Percentiles rank a stretch among this genome's conserved stretches.
These are phyloP conservation scores for Acarospora socialis DNA, from an alignment of 2,329 filamentous ascomycete genomes.

Conservation along the genomic window DNA sequence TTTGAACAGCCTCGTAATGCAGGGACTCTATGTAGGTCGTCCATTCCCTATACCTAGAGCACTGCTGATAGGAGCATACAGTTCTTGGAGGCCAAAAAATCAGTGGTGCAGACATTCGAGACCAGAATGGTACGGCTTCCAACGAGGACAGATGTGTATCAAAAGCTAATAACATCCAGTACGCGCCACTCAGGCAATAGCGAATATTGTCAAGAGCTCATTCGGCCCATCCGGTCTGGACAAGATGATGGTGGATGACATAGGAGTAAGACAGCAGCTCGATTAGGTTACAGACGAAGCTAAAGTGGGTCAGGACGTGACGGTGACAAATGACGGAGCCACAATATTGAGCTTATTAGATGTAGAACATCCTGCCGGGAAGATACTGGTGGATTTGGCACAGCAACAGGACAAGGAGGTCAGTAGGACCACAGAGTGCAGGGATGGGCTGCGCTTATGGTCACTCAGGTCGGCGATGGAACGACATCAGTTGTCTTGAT, in stretches of 20 bases:
- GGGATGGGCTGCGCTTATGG: too few species aligned
- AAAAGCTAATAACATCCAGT: constrained; percentile 39
- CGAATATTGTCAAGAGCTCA: constrained; percentile 97
- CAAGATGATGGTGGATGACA: constrained; percentile 99
- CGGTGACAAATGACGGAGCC: constrained; percentile 95
- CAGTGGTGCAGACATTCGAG: constrained; percentile 87
- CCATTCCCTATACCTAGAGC: constrained; percentile 5
- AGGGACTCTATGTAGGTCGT: constrained; percentile 65
- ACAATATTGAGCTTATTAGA: constrained; percentile 92
- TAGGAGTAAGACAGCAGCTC: constrained; percentile 51
- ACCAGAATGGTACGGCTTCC: constrained; percentile 65
- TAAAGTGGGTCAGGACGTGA: constrained; percentile 57
- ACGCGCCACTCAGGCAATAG: constrained; percentile 86
- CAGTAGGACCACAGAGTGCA: too few species aligned
- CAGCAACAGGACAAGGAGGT: constrained; percentile 96
- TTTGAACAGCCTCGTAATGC: constrained; percentile 87
- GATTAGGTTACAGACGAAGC: constrained; percentile 14
- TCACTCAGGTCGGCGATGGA: constrained; percentile 74
- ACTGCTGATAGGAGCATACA: constrained; percentile 27
- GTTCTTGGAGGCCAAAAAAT: constrained; percentile 95
- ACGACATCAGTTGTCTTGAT: constrained; percentile 97
- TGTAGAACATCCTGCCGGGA: constrained; percentile 94
- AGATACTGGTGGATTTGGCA: constrained; percentile 93
- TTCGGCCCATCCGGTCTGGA: constrained; percentile 94
- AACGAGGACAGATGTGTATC: constrained; percentile 5